A percentile compares a stretch with the other conserved stretches of the same genome.
Conservation (phyloP, 2,329 filamentous ascomycete genomes). For the Epichloe bromicola region DNA sequence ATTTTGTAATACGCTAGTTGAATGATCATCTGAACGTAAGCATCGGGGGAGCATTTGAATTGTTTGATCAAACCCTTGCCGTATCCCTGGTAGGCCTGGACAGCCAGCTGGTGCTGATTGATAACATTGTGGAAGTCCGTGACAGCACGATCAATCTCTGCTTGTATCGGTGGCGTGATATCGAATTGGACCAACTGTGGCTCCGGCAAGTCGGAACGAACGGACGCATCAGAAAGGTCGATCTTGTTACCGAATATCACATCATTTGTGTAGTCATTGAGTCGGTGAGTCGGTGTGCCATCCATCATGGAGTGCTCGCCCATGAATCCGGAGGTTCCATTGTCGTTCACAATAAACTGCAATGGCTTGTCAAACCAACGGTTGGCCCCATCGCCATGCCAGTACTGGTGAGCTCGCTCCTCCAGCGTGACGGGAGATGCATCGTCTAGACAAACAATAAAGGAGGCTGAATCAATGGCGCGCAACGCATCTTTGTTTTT, state of each 20-base stretch:
- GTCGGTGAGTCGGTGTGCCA: constrained; percentile 88
- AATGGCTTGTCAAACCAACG: constrained; percentile 97
- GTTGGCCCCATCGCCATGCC: constrained; percentile 94
- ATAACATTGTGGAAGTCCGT: constrained; percentile 74
- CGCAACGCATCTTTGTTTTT: constrained; percentile 68
- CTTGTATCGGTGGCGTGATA: constrained; percentile 57
- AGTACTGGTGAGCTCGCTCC: constrained; percentile 91
- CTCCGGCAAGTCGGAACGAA: constrained; percentile 76
- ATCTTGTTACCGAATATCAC: constrained; percentile 91
- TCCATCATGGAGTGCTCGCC: constrained; percentile 99
- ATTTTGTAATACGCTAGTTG: constrained; percentile 98
- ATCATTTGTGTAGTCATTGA: constrained; percentile 90
- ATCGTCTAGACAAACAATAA: constrained; percentile 87
- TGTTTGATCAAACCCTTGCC: constrained; percentile 99
- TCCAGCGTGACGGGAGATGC: constrained; percentile 83
- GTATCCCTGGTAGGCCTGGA: constrained; percentile 94
- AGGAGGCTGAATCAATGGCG: constrained; percentile 77
- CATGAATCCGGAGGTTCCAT: constrained; percentile 93
- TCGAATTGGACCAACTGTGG: constrained; percentile 68
- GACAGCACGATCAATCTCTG: constrained; percentile 66
- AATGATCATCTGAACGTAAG: constrained; percentile 97
- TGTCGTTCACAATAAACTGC: constrained; percentile 97
- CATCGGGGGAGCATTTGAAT: constrained; percentile 95
- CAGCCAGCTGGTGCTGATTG: constrained; percentile 74
- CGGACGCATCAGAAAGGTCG: constrained; percentile 64